Evolutionary conservation across 768 basidiomycete genomes (phyloP), one percentile per base, ranked within the genome.

Genomic region (Imleria badia): DNA sequence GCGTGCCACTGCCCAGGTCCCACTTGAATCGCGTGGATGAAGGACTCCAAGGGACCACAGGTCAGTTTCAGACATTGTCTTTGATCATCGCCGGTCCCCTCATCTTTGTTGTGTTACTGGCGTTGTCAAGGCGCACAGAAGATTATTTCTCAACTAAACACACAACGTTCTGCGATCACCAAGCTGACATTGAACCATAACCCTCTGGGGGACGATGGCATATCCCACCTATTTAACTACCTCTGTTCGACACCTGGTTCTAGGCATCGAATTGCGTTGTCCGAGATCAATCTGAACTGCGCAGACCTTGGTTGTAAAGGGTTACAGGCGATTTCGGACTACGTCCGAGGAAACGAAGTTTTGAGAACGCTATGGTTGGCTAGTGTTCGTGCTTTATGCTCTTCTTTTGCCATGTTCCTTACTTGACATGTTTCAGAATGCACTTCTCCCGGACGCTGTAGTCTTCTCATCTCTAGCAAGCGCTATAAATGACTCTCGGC

Each of bases 111-210:
- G 45, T 48, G 20, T 48, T 23, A 31, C 35, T 45, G 34, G n/a
- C 34, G n/a, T 54, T 35, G 29, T 45, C 26, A 56, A 85, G 85
- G 83, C 44, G 85, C 83, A 6, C 75, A 78, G 53, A 71, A 73
- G 42, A 67, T 87, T 22, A 78, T 87, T 20, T 65, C 72, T 12
- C 67, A 75, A 48, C 74, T 87, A 26, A 72, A 68, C 2, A 60
- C 73, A 15, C 78, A 78, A 22, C 74, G 73, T 22, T 55, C 61
- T 31, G 57, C 64, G 3, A 75, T 86, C 38, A 77, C 76, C 30
- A 81, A 77, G 59, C 72, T 87, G 31, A 71, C 79, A 19, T 59
- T 87, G 22, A 78, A 81, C 12, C 78, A 84, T 52, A 88, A 85
- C 59, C 60, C 73, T 6, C 76, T 88, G 3, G 78, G 79, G 6